Base-by-base conservation (phyloP, 768 basidiomycete genomes). In the Boletus patriciae region DNA sequence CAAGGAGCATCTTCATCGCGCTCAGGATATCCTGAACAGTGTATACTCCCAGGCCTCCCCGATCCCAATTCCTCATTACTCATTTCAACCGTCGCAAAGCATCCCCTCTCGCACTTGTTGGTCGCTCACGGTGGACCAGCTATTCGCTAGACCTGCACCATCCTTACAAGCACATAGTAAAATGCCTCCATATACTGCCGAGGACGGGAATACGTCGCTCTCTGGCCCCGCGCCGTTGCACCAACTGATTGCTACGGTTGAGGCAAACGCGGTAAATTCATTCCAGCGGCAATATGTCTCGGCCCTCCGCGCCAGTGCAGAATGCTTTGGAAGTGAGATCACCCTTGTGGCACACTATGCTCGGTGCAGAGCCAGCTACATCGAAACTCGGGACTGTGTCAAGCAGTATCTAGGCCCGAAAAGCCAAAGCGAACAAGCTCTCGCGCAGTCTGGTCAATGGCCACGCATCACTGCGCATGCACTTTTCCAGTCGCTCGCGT, bases 381-480 rank as follows among this genome's bases (percentile, higher is more conserved):
- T 25, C 1, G 7, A 50, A 6, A 27, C 16, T 3, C 44, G 57
- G 4, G 12, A 19, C 4, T 4, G 15, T 27, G 11, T 71, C 42
- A 31, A 29, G 25, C 21, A 50, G 4, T 4, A 23, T 33, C 58
- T 65, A 48, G 63, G 15, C 53, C 62, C 71, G 3, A 42, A 10
- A 23, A 66, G 46, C 31, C 7, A 23, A 9, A 54, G 54, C 4
- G 71, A 74, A 55, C 36, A 31, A 6, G 58, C 65, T 4, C 31
- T 71, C 3, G 21, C 42, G 13, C 33, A 44, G 16, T 58, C 70
- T 0, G 71, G 71, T 9, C 65, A 72, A 54, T 79, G 78, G 77
- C 78, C 78, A 15, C 68, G 71, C 5, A 49, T 75, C 18, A 73
- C 74, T 4, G 27, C 64, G 3, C 63, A 63, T 43, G 47, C 61